phyloP scores from a whole-genome alignment of 371 early-diverging fungal species.

The Mortierella sp. region DNA sequence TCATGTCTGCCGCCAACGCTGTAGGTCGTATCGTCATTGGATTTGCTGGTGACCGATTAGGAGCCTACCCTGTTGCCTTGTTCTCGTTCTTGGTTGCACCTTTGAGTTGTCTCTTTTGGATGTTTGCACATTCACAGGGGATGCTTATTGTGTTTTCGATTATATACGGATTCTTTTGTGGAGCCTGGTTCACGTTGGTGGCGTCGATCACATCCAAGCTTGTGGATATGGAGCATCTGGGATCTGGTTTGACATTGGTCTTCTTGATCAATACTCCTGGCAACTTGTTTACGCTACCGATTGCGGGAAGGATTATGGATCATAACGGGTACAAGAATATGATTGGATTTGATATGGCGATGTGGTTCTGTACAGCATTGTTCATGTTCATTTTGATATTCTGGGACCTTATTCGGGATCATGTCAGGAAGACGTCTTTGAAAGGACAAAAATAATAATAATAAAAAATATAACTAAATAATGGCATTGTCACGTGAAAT shows the following conservation, averaged over 20 bases:
- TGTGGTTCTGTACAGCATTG: conserved; percentile 20
- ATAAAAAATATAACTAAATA: neutral
- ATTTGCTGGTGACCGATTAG: conserved; percentile 44
- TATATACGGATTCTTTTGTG: conserved; percentile 68
- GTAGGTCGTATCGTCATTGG: conserved; percentile 70
- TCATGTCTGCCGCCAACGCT: conserved; percentile 69
- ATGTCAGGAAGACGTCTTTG: neutral
- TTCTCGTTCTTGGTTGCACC: conserved; percentile 59
- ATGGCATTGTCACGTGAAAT: neutral
- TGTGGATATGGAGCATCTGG: conserved; percentile 66
- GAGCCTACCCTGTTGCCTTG: conserved; percentile 53
- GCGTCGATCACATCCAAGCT: conserved; percentile 66
- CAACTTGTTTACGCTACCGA: conserved; percentile 70
- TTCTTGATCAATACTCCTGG: conserved; percentile 71
- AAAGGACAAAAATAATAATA: neutral
- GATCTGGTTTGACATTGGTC: conserved; percentile 66
- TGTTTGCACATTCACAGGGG: conserved; percentile 64
- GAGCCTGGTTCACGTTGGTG: conserved; percentile 68
- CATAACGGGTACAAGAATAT: conserved; percentile 51
- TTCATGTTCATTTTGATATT: conserved; percentile 34
- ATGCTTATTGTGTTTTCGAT: conserved; percentile 63
- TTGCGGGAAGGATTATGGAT: conserved; percentile 66
- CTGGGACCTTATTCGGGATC: conserved; percentile 22
- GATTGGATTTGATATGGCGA: conserved; percentile 48
- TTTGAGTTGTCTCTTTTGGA: conserved; percentile 66